phyloP scores from a whole-genome alignment of 1,139 yeast genomes.

The Geotrichum phurueaensis region DNA sequence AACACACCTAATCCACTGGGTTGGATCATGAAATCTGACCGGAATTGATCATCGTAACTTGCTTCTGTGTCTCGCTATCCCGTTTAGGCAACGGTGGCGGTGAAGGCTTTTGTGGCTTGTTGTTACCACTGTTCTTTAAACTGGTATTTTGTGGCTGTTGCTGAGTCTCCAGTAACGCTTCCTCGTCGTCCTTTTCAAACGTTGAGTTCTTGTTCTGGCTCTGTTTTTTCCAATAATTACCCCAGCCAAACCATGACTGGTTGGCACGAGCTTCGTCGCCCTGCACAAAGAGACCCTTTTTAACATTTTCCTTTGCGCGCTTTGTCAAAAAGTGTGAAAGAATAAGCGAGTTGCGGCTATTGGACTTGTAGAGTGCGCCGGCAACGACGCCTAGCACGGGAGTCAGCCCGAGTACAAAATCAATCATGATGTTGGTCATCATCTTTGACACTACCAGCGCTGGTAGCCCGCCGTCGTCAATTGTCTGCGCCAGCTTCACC shows the following conservation, averaged over 20 bases:
- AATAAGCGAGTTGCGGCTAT: constrained; percentile 62
- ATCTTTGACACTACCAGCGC: constrained; percentile 44
- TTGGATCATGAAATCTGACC: neutral
- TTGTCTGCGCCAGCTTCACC: constrained; percentile 45
- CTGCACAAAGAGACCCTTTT: constrained; percentile 3
- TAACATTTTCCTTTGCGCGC: constrained; percentile 14
- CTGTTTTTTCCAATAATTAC: neutral
- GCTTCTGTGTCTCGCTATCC: neutral
- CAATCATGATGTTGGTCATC: constrained; percentile 56
- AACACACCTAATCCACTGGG: neutral
- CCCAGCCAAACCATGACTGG: constrained; percentile 11
- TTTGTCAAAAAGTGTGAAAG: constrained; percentile 39
- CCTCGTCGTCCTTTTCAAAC: neutral
- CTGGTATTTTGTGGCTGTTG: neutral
- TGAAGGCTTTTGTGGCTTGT: neutral
- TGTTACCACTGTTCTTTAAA: neutral
- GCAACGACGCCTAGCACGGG: constrained; percentile 70
- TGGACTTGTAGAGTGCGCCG: constrained; percentile 64
- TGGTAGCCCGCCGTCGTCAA: constrained; percentile 62
- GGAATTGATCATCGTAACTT: neutral
- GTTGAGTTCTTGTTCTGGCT: neutral
- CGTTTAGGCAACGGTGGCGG: neutral
- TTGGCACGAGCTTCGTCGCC: neutral
- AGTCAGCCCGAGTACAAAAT: constrained; percentile 62
- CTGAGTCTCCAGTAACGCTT: neutral